These are phyloP conservation scores for Sonneratia alba DNA, from an alignment of 345 rosid genomes.

Conservation along the genomic window DNA sequence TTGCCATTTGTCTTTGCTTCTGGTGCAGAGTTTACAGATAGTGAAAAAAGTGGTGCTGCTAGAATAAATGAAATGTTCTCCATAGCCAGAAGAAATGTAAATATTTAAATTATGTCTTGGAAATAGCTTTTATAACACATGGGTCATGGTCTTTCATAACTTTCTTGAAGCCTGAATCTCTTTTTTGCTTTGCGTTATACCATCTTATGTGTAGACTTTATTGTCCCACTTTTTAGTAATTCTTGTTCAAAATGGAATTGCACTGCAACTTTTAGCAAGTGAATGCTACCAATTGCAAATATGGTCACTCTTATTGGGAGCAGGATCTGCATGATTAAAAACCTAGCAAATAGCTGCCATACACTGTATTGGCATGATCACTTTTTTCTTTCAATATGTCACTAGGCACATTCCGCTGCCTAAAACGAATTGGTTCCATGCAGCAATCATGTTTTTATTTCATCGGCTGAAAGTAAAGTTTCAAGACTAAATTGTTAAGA, in stretches of 20 bases:
- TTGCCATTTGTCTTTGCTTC: constrained; percentile 93
- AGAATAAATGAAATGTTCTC: constrained; percentile 91
- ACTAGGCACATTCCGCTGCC: neutral
- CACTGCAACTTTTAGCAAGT: neutral
- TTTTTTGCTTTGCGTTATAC: neutral
- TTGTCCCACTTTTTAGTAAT: neutral
- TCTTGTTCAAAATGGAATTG: neutral
- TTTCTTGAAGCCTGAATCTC: neutral
- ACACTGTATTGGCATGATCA: neutral
- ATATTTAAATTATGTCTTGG: constrained; percentile 12
- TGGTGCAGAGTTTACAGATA: constrained; percentile 92
- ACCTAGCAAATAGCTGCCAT: neutral
- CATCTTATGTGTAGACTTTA: neutral
- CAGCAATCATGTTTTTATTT: neutral
- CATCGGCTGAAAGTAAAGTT: neutral
- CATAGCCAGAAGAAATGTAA: constrained; percentile 84
- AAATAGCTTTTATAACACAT: neutral
- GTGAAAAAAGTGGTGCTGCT: constrained; percentile 86
- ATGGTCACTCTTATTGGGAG: neutral
- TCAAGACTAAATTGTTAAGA: neutral
- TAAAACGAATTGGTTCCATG: neutral
- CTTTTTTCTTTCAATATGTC: neutral
- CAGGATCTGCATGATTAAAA: neutral
- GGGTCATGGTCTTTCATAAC: neutral
- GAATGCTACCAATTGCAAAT: neutral